Conservation (phyloP, 305 asterid species). For the Withania somnifera region DNA sequence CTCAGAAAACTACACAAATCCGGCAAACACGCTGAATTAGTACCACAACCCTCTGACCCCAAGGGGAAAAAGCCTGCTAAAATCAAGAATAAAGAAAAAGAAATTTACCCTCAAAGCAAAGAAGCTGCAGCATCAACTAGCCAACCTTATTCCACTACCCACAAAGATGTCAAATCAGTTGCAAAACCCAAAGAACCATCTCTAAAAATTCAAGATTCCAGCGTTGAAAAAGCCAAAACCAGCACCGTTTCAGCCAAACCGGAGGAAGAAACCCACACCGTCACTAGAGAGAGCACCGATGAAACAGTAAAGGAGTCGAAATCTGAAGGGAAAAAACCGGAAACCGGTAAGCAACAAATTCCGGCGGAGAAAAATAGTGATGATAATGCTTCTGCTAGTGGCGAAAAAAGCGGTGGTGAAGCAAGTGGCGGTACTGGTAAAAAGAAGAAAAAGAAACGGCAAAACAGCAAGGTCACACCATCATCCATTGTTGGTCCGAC, state of each 20-base stretch:
- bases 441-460: slow-evolving; percentile 54
- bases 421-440: slow-evolving; percentile 23
- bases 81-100: slow-evolving; percentile 12
- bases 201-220: neutral
- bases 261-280: neutral
- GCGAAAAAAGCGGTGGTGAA: slow-evolving; percentile 7
- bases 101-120: neutral
- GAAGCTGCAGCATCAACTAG: neutral
- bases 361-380: slow-evolving; percentile 17
- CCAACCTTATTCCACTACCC: neutral
- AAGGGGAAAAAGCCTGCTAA: slow-evolving; percentile 3
- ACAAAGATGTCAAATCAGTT: slow-evolving; percentile 2
- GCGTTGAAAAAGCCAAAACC: neutral
- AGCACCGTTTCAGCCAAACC: slow-evolving; percentile 3
- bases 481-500: slow-evolving; percentile 20
- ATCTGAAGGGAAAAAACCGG: slow-evolving; percentile 26
- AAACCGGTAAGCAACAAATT: slow-evolving; percentile 2
- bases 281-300: neutral
- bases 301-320: slow-evolving; percentile 13
- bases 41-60: slow-evolving; percentile 30
- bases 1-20: slow-evolving; percentile 35
- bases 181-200: slow-evolving; percentile 3
- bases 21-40: slow-evolving; percentile 50
- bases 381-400: neutral
- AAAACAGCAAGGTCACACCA: slow-evolving; percentile 27